Evolutionary conservation across 2,329 filamentous ascomycete genomes (phyloP).

Genomic region (Aspergillus hortae): DNA sequence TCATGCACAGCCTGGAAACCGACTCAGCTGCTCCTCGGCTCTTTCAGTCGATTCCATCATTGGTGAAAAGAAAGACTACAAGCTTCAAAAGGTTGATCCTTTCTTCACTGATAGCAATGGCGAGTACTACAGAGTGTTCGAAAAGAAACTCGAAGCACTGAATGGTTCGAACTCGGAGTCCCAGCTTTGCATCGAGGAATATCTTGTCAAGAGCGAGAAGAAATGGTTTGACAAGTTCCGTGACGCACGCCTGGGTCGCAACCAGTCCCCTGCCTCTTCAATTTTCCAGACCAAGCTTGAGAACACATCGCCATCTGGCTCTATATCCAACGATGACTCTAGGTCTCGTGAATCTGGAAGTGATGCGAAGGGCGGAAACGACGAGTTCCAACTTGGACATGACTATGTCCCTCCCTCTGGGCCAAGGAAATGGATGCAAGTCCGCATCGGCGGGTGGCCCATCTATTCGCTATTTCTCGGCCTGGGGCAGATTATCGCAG

Average conservation of each 20-base stretch:
- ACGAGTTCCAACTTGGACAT: constrained; percentile 55
- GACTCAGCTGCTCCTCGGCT: constrained; percentile 42
- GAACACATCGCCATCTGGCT: constrained; percentile 34
- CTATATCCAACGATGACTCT: constrained; percentile 39
- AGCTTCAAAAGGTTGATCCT: constrained; percentile 63
- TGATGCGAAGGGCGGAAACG: constrained; percentile 38
- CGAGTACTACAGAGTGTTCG: constrained; percentile 58
- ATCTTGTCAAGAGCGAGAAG: constrained; percentile 62
- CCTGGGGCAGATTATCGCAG: constrained; percentile 60
- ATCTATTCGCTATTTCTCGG: constrained; percentile 61
- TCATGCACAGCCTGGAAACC: constrained; percentile 26
- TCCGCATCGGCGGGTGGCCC: constrained; percentile 62
- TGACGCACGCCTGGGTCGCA: constrained; percentile 55
- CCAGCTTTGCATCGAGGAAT: constrained; percentile 62
- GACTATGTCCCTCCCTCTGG: constrained; percentile 57
- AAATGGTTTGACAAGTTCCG: constrained; percentile 62
- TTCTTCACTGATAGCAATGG: constrained; percentile 65
- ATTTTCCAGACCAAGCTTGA: constrained; percentile 30
- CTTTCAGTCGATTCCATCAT: constrained; percentile 57
- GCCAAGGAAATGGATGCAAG: constrained; percentile 53
- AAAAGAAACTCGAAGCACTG: constrained; percentile 54
- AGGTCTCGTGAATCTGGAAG: constrained; percentile 32
- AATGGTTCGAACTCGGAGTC: constrained; percentile 56
- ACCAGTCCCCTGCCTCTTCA: constrained; percentile 39
- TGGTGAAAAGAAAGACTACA: constrained; percentile 59